These are phyloP conservation scores for Fusarium tupiense DNA, from an alignment of 2,329 filamentous ascomycete species.

Conservation along the genomic window DNA sequence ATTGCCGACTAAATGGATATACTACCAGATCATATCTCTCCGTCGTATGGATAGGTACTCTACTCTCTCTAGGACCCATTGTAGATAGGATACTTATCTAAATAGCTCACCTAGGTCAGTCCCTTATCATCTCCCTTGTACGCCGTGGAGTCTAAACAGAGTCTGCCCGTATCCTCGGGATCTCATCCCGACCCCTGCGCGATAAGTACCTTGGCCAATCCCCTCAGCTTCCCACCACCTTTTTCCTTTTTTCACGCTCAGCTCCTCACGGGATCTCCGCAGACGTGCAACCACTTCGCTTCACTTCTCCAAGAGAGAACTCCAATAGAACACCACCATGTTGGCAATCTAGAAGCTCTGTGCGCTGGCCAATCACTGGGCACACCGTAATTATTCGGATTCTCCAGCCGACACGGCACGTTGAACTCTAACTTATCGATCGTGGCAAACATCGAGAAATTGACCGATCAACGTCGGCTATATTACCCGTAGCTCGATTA, in stretches of 20 bases:
- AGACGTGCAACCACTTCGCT: not conserved
- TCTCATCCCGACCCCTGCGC: constrained; percentile 10
- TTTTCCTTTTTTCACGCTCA: not conserved
- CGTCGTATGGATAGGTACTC: not conserved
- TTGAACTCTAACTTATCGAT: not conserved
- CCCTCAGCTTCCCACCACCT: constrained; percentile 18
- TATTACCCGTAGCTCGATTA: not conserved
- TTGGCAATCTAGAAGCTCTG: constrained; percentile 1
- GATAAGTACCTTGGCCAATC: not conserved
- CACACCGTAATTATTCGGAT: constrained; percentile 1
- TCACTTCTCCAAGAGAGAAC: constrained; percentile 19
- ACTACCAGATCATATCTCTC: not conserved
- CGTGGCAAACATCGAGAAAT: not conserved
- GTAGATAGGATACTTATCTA: constrained; percentile 2
- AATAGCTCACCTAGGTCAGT: constrained; percentile 4
- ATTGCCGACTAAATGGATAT: too few relatives aligned
- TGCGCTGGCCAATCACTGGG: not conserved
- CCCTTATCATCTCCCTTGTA: not conserved
- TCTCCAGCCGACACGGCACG: not conserved
- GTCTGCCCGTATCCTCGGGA: not conserved
- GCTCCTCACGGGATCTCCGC: constrained; percentile 35
- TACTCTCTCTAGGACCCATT: not conserved
- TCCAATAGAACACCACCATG: constrained; percentile 24
- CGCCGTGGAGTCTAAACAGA: not conserved
- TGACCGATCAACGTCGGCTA: not conserved